These are phyloP conservation scores for Xylariaceae sp. DNA, from an alignment of 2,329 filamentous ascomycete genomes.

Conservation along the genomic window DNA sequence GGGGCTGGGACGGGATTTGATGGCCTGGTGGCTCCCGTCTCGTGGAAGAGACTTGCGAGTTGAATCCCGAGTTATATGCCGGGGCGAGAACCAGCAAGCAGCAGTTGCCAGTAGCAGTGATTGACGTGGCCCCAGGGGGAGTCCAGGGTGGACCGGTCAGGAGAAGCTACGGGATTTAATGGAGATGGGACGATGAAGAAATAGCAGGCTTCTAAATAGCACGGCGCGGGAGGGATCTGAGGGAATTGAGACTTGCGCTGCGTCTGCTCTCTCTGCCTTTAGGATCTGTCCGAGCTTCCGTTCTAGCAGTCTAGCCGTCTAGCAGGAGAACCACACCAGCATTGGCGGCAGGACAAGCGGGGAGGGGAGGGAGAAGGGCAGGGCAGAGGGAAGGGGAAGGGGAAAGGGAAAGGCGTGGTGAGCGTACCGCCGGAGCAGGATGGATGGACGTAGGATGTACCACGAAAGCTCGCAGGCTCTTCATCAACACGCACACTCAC, in stretches of 20 bases:
- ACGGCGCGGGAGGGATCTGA: constrained; percentile 1
- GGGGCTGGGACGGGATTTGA: constrained; percentile 11
- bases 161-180: constrained; percentile 10
- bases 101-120: not conserved
- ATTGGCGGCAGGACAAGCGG: not conserved
- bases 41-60: constrained; percentile 10
- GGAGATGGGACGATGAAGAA: constrained; percentile 14
- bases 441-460: not conserved
- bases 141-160: not conserved
- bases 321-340: constrained; percentile 5
- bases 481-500: not conserved
- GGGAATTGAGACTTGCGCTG: not conserved
- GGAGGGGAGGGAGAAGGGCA: not conserved
- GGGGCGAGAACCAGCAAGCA: not conserved
- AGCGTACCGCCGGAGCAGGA: constrained; percentile 6
- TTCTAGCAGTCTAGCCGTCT: not conserved
- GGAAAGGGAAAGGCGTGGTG: not conserved
- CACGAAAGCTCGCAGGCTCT: not conserved
- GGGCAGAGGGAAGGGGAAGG: too few relatives aligned
- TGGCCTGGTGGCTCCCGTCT: constrained; percentile 13
- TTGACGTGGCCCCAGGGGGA: not conserved
- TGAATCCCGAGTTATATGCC: constrained; percentile 6
- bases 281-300: constrained; percentile 4
- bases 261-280: not conserved
- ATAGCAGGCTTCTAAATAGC: constrained; percentile 8